phyloP scores from a whole-genome alignment of 495 filamentous ascomycete genomes.

The Aspergillus egyptiacus region DNA sequence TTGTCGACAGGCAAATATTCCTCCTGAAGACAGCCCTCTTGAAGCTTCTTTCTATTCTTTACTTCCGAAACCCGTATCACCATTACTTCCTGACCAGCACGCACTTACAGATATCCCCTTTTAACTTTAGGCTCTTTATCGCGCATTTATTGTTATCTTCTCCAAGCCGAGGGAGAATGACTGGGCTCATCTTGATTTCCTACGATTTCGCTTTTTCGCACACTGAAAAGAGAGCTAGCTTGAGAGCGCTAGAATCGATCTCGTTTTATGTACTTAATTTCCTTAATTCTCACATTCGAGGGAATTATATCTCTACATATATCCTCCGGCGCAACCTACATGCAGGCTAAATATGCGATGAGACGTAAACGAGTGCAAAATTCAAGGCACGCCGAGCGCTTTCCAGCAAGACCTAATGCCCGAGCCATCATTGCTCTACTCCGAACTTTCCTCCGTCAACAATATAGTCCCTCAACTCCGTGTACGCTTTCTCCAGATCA shows the following conservation, averaged over 20 bases:
- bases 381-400: background rate
- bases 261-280: slow-evolving; percentile 41
- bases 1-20: slow-evolving; percentile 7
- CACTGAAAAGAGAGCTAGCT: slow-evolving; percentile 27
- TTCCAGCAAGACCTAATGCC: background rate
- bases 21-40: slow-evolving; percentile 10
- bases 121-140: slow-evolving; percentile 32
- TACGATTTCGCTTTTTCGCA: slow-evolving; percentile 26
- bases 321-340: background rate
- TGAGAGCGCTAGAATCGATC: slow-evolving; percentile 26
- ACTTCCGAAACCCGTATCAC: slow-evolving; percentile 13
- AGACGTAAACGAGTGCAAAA: background rate
- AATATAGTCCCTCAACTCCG: slow-evolving; percentile 66
- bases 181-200: slow-evolving; percentile 24
- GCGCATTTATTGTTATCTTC: slow-evolving; percentile 26
- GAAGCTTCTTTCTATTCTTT: slow-evolving; percentile 15
- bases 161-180: slow-evolving; percentile 11
- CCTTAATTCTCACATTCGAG: slow-evolving; percentile 33
- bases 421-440: slow-evolving; percentile 21
- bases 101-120: slow-evolving; percentile 45
- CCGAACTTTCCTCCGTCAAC: slow-evolving; percentile 44
- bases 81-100: slow-evolving; percentile 31
- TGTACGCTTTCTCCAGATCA: slow-evolving; percentile 76
- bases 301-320: slow-evolving; percentile 11
- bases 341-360: slow-evolving; percentile 1